Percentiles rank a stretch among this genome's conserved stretches.
Evolutionary conservation across 1,284 basidiomycete species (phyloP).

Genomic region (Puccinia sorghi): DNA sequence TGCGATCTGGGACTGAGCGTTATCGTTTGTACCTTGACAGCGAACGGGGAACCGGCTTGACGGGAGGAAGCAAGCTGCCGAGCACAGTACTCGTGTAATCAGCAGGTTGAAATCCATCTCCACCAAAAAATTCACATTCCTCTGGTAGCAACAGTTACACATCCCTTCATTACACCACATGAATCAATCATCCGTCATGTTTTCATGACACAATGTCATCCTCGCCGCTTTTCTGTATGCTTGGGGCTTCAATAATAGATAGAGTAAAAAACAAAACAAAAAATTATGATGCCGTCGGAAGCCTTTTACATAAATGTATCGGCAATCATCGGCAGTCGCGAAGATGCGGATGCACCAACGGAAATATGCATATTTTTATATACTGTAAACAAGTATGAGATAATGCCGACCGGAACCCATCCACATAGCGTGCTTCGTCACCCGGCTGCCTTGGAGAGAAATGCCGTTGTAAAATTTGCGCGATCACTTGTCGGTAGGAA

Average conservation of each 20-base stretch:
- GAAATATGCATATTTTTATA: background rate
- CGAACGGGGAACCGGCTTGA: background rate
- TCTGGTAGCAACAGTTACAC: too few species aligned
- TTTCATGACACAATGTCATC: too few species aligned
- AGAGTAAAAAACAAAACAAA: background rate
- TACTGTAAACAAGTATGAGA: background rate
- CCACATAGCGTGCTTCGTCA: background rate
- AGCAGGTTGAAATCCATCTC: too few species aligned
- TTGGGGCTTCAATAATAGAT: background rate
- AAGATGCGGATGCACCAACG: background rate
- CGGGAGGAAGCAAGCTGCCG: constrained; percentile 11
- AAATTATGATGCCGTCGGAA: background rate
- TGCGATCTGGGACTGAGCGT: constrained; percentile 1
- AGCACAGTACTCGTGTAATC: background rate
- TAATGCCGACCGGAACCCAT: constrained; percentile 1
- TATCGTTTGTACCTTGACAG: too few species aligned
- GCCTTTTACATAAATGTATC: background rate
- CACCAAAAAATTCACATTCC: too few species aligned
- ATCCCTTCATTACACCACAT: too few species aligned
- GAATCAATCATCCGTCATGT: too few species aligned
- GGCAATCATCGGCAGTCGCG: constrained; percentile 18
- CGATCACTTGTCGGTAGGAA: too few species aligned
- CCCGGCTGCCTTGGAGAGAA: background rate
- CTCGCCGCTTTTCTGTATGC: too few species aligned
- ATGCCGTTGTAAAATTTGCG: background rate